Evolutionary conservation across 2,329 filamentous ascomycete species (phyloP).

Genomic region (Ascochyta fabae): DNA sequence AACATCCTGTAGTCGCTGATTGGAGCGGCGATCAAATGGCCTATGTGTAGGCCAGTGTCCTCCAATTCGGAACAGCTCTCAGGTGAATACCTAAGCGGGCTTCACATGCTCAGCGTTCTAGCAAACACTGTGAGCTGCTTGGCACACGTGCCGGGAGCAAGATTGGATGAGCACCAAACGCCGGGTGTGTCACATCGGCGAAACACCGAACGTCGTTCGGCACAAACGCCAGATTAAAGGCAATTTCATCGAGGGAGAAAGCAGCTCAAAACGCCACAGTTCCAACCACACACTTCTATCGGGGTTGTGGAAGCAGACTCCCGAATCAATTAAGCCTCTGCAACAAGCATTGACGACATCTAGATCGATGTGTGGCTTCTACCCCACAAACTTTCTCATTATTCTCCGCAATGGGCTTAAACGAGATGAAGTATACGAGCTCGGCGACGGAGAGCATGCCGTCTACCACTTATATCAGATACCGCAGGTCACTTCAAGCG

Average conservation of each 20-base stretch:
- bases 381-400: slow-evolving; percentile 1
- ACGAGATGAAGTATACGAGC: slow-evolving; percentile 4
- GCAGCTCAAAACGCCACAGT: neutral
- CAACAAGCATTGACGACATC: neutral
- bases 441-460: neutral
- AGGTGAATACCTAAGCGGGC: no score
- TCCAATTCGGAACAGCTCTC: no score
- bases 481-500: neutral
- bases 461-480: neutral
- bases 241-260: neutral
- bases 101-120: no score
- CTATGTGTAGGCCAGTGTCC: no score
- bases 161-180: neutral
- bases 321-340: neutral
- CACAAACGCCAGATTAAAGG: slow-evolving; percentile 6
- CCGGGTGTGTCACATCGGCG: slow-evolving; percentile 11
- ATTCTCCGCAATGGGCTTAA: neutral
- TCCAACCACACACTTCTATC: neutral
- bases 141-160: neutral
- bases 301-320: neutral
- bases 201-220: slow-evolving; percentile 9
- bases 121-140: neutral
- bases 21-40: no score
- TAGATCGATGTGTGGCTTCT: neutral
- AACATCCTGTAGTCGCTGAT: no score